Percentiles rank a stretch among this genome's conserved stretches.
These are phyloP conservation scores for Fusarium pseudograminearum DNA, from an alignment of 2,329 filamentous ascomycete genomes.

Conservation along the genomic window DNA sequence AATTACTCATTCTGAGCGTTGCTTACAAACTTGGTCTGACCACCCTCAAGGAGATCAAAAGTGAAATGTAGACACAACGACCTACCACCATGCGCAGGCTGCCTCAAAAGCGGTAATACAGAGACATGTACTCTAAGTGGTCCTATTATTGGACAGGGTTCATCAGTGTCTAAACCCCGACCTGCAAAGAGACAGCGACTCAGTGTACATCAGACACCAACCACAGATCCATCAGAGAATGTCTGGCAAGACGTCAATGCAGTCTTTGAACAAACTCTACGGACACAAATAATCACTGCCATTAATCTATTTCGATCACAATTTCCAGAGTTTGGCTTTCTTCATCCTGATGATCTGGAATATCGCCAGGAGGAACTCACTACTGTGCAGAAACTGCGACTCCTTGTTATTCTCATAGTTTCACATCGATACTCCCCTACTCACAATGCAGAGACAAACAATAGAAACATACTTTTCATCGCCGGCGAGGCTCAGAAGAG, in stretches of 20 bases:
- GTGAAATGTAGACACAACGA: slow-evolving; percentile 45
- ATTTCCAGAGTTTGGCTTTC: slow-evolving; percentile 44
- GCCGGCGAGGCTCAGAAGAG: slow-evolving; percentile 32
- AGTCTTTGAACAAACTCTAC: slow-evolving; percentile 11
- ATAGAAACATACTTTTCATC: slow-evolving; percentile 1
- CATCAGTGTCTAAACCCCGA: not conserved
- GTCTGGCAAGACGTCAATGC: slow-evolving; percentile 13
- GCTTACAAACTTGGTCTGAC: not conserved
- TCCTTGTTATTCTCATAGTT: slow-evolving; percentile 32
- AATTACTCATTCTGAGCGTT: not conserved
- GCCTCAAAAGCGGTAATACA: slow-evolving; percentile 33
- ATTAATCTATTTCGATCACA: slow-evolving; percentile 37
- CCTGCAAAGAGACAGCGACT: slow-evolving; percentile 27
- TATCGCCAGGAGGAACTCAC: slow-evolving; percentile 23
- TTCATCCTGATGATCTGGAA: slow-evolving; percentile 44
- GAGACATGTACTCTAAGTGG: slow-evolving; percentile 38
- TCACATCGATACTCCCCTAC: slow-evolving; percentile 30
- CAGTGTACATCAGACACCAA: not conserved
- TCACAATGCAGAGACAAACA: not conserved
- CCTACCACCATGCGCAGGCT: slow-evolving; percentile 42
- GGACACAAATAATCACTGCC: slow-evolving; percentile 19
- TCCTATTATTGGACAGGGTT: slow-evolving; percentile 12
- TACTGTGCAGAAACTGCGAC: slow-evolving; percentile 26
- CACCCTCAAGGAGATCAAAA: slow-evolving; percentile 39
- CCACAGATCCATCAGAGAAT: not conserved